Evolutionary conservation across 345 rosid species (phyloP).

Genomic region (Fremontodendron californicum): DNA sequence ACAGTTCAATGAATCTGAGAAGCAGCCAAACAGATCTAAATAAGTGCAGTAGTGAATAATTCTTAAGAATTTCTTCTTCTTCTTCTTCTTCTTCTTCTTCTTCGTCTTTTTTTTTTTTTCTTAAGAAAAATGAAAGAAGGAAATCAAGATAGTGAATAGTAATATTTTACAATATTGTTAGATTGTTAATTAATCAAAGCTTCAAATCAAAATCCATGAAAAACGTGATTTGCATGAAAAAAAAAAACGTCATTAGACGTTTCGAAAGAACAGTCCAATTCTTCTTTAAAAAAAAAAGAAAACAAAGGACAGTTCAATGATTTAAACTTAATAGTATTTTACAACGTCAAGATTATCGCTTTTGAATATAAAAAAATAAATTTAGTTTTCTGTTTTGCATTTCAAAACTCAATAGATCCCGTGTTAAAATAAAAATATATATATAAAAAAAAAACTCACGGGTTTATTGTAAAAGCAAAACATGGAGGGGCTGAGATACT

Average conservation of each 20-base stretch:
- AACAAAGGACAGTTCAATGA: not conserved
- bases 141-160: not conserved
- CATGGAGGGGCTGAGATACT: conserved; percentile 84
- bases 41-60: not conserved
- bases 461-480: conserved; percentile 58
- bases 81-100: not conserved
- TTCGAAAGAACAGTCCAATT: not conserved
- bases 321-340: not conserved
- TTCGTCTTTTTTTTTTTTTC: too few relatives aligned
- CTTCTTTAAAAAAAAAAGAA: not conserved
- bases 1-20: conserved; percentile 2
- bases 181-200: not conserved
- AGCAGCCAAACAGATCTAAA: not conserved
- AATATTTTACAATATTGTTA: not conserved
- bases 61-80: too few relatives aligned
- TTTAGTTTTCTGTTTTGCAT: not conserved
- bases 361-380: not conserved
- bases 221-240: not conserved
- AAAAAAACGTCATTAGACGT: not conserved
- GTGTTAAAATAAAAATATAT: not conserved
- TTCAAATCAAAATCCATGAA: not conserved
- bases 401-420: not conserved
- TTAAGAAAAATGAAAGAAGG: not conserved
- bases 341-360: not conserved
- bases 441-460: conserved; percentile 33